Evolutionary conservation across 1,284 basidiomycete genomes (phyloP).

Genomic region (Ganoderma meredithae): DNA sequence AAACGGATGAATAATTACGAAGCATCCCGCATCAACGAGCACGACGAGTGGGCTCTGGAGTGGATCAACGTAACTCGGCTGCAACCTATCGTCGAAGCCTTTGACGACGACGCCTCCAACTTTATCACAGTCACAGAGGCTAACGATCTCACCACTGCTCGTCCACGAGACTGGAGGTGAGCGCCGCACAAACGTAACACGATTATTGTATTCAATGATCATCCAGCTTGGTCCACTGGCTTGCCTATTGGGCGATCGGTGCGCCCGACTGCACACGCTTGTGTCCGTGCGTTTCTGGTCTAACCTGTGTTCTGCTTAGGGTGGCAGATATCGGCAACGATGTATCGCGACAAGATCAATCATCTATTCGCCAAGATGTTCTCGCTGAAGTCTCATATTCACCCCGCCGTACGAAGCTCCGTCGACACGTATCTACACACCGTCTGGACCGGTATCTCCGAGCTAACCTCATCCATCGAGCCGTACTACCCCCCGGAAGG

Average conservation of each 20-base stretch:
- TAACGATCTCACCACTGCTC: conserved; percentile 46
- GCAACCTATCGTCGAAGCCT: conserved; percentile 52
- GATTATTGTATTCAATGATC: no score
- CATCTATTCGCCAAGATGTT: conserved; percentile 35
- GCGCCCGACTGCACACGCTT: no score
- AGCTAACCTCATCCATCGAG: conserved; percentile 7
- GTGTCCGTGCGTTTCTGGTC: no score
- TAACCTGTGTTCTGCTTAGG: conserved; percentile 10
- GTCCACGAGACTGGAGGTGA: conserved; percentile 35
- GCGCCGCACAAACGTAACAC: neutral
- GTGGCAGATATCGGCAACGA: conserved; percentile 29
- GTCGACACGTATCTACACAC: conserved; percentile 29
- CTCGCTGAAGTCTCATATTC: conserved; percentile 24
- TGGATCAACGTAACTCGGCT: conserved; percentile 51
- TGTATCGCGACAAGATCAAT: conserved; percentile 34
- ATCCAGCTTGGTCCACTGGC: conserved; percentile 26
- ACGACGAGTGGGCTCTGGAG: conserved; percentile 49
- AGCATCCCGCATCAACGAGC: neutral
- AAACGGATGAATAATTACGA: neutral
- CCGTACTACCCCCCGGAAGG: conserved; percentile 14
- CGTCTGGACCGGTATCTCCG: conserved; percentile 23
- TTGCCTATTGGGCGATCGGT: conserved; percentile 27
- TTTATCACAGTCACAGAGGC: conserved; percentile 54
- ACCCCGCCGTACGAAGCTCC: conserved; percentile 27
- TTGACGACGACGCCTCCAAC: conserved; percentile 56